Base-by-base conservation (phyloP, 2,329 filamentous ascomycete genomes). In the Arthrobotrys sphaeroides region DNA sequence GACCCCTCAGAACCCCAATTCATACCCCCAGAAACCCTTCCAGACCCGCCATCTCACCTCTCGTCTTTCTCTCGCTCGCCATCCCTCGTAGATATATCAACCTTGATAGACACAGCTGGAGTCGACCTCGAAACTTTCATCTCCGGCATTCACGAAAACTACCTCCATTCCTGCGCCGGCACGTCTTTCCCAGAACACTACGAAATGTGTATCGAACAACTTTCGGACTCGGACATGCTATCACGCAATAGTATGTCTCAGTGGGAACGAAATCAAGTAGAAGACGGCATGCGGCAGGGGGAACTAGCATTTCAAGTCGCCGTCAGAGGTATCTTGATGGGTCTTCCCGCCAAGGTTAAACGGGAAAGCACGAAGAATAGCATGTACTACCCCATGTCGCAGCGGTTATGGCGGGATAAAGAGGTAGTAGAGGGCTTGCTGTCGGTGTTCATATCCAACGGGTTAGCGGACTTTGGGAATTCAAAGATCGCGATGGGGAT, bases 241-340 rank as follows among this genome's bases (percentile, higher is more conserved):
- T 92, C 88, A 55, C 53, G 49, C 81, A 88, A 90, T 77, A 55
- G 26, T 5, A 83, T 88, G 10, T 90, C 89, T 76, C 91, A 92
- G 76, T 87, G 88, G 20, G 88, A 88, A 0, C 84, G 86, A 38
- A 77, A 84, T 81, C 85, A 90, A 81, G 87, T 87, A 18, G 88
- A 89, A 62, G 94, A 97, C 75, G 86, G 90, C 12, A 84, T 98
- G 7, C 90, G 94, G 5, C 94, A 98, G 82, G 93, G 97, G 77
- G 95, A 99, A 81, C 94, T 99, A 81, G 90, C 91, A 22, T 98
- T 97, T 78, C 92, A 99, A 78, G 90, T 94, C 16, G 93, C 93
- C 3, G 92, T 96, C 0, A 89, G 94, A 10, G 95, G 95, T 0
- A 83, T 98, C 57, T 83, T 97, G 0, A 96, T 96, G 81, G 90